Conservation (phyloP, 129 eudicot genomes). For the Artemisia argyi region DNA sequence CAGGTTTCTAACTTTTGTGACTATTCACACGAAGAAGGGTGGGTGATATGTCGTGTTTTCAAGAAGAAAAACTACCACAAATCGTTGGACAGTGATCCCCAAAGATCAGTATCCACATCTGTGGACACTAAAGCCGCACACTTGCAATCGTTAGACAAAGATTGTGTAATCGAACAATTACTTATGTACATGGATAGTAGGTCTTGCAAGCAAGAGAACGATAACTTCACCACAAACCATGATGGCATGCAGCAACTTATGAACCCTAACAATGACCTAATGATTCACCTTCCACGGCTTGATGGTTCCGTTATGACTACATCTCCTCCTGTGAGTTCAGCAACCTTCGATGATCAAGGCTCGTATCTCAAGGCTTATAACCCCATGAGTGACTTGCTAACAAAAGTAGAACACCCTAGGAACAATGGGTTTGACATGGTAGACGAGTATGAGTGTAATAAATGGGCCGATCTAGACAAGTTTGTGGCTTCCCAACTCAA, state of each 20-base stretch:
- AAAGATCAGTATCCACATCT: conserved; percentile 20
- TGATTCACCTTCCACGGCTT: conserved; percentile 52
- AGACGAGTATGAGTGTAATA: conserved; percentile 15
- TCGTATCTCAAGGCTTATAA: conserved; percentile 12
- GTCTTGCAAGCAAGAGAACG: conserved; percentile 42
- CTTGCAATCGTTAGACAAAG: conserved; percentile 19
- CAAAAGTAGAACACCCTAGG: background rate
- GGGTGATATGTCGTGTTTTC: conserved; percentile 83
- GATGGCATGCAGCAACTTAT: conserved; percentile 21
- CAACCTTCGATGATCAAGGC: conserved; percentile 13
- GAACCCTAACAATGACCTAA: conserved; percentile 16
- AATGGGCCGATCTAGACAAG: conserved; percentile 51
- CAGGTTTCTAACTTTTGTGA: conserved; percentile 38
- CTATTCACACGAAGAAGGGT: conserved; percentile 63
- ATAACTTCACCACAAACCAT: conserved; percentile 18
- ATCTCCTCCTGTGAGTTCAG: conserved; percentile 1
- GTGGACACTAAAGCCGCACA: conserved; percentile 22
- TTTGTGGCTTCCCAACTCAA: conserved; percentile 57
- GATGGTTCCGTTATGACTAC: conserved; percentile 37
- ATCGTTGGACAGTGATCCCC: conserved; percentile 32
- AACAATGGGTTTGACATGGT: background rate
- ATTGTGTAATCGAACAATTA: conserved; percentile 47
- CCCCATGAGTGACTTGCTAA: conserved; percentile 19
- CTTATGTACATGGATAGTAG: conserved; percentile 43
- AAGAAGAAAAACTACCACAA: conserved; percentile 72